A percentile compares a stretch with the other conserved stretches of the same genome.
Evolutionary conservation across 305 asterid species (phyloP).

Genomic region (Fraxinus latifolia): DNA sequence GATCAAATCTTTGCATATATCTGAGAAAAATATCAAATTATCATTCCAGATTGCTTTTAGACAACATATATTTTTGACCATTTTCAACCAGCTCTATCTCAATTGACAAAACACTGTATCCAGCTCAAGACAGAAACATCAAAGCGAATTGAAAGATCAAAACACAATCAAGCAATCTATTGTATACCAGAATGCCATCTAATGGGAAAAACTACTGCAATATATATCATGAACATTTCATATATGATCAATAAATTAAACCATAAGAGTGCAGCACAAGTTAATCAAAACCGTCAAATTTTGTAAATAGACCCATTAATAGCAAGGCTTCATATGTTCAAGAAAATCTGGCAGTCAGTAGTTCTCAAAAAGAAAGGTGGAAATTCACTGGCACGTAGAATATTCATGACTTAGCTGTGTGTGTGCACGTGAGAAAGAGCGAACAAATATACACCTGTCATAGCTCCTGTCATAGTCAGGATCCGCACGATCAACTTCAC

Average conservation of each 20-base stretch:
- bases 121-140: neutral
- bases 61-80: neutral
- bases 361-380: neutral
- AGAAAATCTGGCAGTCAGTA: neutral
- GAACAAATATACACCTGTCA: slow-evolving; percentile 53
- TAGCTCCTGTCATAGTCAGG: slow-evolving; percentile 95
- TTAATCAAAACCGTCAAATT: neutral
- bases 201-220: neutral
- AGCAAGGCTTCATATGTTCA: neutral
- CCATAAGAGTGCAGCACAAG: neutral
- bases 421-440: neutral
- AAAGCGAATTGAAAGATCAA: neutral
- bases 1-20: slow-evolving; percentile 96
- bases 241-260: neutral
- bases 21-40: slow-evolving; percentile 35
- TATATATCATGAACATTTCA: neutral
- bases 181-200: neutral
- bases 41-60: slow-evolving; percentile 7
- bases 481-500: slow-evolving; percentile 88
- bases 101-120: neutral
- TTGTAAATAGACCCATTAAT: neutral
- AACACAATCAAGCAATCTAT: neutral
- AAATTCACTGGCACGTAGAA: neutral
- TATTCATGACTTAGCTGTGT: neutral
- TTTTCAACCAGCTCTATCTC: slow-evolving; percentile 17